A percentile compares a stretch with the other conserved stretches of the same genome.
phyloP scores from a whole-genome alignment of 768 basidiomycete genomes.

The Leccinum subtestaceum region DNA sequence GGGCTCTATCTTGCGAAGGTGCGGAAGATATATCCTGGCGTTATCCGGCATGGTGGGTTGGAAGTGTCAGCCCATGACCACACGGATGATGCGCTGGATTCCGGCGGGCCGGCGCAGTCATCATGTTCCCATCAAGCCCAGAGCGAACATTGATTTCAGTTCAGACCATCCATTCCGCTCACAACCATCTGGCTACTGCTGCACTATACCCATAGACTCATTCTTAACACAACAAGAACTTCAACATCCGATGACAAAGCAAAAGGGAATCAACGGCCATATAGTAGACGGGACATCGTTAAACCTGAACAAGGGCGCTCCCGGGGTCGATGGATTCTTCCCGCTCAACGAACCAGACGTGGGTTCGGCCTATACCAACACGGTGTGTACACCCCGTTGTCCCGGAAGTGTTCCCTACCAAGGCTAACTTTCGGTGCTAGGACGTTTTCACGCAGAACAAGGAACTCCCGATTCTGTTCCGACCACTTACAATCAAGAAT shows the following conservation, averaged over 20 bases:
- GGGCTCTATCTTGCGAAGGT: conserved; percentile 51
- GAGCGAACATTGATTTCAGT: background rate
- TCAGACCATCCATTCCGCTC: background rate
- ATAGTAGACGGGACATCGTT: conserved; percentile 1
- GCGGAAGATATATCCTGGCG: conserved; percentile 36
- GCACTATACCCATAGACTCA: background rate
- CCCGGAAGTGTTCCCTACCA: background rate
- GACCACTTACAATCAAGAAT: conserved; percentile 58
- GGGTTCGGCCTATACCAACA: conserved; percentile 39
- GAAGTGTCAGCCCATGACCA: background rate
- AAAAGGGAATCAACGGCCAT: background rate
- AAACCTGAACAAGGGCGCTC: conserved; percentile 46
- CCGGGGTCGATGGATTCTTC: conserved; percentile 52
- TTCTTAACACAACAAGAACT: background rate
- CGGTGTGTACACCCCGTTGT: conserved; percentile 10
- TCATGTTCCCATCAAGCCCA: background rate
- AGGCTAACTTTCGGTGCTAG: conserved; percentile 13
- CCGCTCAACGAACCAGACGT: conserved; percentile 59
- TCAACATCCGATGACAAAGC: background rate
- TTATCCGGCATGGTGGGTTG: conserved; percentile 18
- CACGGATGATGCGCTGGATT: background rate
- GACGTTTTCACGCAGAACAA: conserved; percentile 46
- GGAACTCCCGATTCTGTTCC: conserved; percentile 57
- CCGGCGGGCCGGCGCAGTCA: background rate
- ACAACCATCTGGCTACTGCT: background rate